Conservation (phyloP, 768 basidiomycete genomes). For the Floccularia luteovirens region DNA sequence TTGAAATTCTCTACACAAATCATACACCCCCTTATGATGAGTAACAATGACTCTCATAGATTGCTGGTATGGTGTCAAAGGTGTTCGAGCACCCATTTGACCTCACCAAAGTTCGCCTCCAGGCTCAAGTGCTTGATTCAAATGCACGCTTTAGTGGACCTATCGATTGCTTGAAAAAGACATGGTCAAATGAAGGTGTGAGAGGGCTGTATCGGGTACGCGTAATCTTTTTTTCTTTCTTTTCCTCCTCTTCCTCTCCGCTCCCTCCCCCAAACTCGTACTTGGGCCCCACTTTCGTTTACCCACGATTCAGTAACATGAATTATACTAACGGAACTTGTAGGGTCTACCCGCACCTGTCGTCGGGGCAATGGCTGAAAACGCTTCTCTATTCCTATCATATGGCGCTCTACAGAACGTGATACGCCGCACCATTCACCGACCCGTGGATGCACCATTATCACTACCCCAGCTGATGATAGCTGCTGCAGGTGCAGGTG, state of each 20-base stretch:
- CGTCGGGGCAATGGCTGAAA: conserved; percentile 90
- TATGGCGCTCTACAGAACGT: conserved; percentile 74
- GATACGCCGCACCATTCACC: conserved; percentile 36
- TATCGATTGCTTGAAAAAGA: conserved; percentile 80
- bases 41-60: too few species aligned
- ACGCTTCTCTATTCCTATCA: conserved; percentile 81
- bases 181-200: conserved; percentile 76
- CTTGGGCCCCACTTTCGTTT: too few species aligned
- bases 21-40: too few species aligned
- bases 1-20: too few species aligned
- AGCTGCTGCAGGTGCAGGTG: conserved; percentile 85
- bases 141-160: conserved; percentile 72
- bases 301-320: too few species aligned
- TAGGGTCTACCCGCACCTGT: conserved; percentile 94
- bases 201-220: conserved; percentile 83
- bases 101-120: conserved; percentile 85
- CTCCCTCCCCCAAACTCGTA: too few species aligned
- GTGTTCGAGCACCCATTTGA: conserved; percentile 92
- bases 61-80: conserved; percentile 80
- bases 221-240: conserved; percentile 4
- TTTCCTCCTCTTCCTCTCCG: background rate
- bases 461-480: conserved; percentile 64
- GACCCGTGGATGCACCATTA: conserved; percentile 34
- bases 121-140: conserved; percentile 78
- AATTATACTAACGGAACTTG: too few species aligned